Evolutionary conservation across 441 rosid species (phyloP), one percentile per base, ranked within the genome.

Genomic region (Euphorbia celastroides): DNA sequence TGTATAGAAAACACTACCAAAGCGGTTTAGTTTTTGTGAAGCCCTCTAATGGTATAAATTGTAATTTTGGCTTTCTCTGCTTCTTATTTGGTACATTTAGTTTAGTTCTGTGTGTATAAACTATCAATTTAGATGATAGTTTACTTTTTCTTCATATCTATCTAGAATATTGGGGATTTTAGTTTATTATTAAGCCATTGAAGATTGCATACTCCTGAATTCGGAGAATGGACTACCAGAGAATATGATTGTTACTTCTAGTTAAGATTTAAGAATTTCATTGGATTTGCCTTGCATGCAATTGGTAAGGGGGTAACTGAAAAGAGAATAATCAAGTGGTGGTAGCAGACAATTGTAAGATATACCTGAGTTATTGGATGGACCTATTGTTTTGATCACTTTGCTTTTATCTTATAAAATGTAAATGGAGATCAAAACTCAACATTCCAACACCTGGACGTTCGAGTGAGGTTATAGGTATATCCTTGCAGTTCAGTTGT

Each of bases 201-300:
- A n/a, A n/a, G n/a, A n/a, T n/a, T n/a, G n/a, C n/a, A n/a, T n/a
- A n/a, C n/a, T n/a, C n/a, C n/a, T n/a, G 64, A n/a, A 57, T 48
- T 31, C 62, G 66, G 62, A 62, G 26, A 52, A 22, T 64, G 52
- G 62, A 30, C 48, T 50, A 25, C 36, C 5, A 25, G 11, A 58
- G 22, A 63, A 34, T 70, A 52, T 63, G 11, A n/a, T n/a, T n/a
- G n/a, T 64, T 20, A 14, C 30, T 34, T 42, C 20, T 32, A 19
- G 57, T 34, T 75, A n/a, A n/a, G n/a, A n/a, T n/a, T n/a, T n/a
- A 58, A 30, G 57, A 38, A 44, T 64, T 34, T 55, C 27, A 70
- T 34, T 73, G 57, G 64, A 69, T 59, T 62, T 42, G 61, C 34
- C 8, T 59, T 26, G 64, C 16, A 31, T 25, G n/a, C n/a, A n/a